A percentile compares a stretch with the other conserved stretches of the same genome.
Evolutionary conservation across 371 early-diverging fungal species (phyloP).

Genomic region (Mortierella sp.): DNA sequence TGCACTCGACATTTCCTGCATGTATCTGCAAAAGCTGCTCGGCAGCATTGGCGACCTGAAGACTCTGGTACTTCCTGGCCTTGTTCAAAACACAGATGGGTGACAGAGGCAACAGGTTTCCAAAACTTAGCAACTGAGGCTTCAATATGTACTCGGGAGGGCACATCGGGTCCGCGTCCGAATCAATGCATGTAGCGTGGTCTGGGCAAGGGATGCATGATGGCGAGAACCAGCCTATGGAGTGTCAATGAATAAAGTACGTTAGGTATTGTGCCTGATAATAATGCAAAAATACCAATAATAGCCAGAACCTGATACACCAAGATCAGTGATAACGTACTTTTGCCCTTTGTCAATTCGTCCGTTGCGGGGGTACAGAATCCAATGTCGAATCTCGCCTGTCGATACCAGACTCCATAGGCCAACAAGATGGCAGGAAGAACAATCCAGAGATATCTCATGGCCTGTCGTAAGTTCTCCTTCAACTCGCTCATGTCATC

Average conservation of each 20-base stretch:
- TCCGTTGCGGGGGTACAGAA: slow-evolving; percentile 29
- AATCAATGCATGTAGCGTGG: slow-evolving; percentile 35
- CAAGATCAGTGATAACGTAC: not conserved
- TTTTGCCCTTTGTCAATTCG: slow-evolving; percentile 2
- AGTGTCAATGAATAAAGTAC: not conserved
- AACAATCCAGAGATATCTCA: slow-evolving; percentile 15
- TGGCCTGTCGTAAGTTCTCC: slow-evolving; percentile 16
- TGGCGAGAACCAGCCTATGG: slow-evolving; percentile 42
- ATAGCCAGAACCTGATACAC: not conserved
- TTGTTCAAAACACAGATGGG: slow-evolving; percentile 47
- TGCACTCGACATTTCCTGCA: slow-evolving; percentile 51
- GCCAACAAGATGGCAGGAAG: slow-evolving; percentile 26
- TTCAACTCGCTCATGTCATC: slow-evolving; percentile 10
- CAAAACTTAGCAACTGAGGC: slow-evolving; percentile 50
- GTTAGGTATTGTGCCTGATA: not conserved
- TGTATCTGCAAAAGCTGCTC: slow-evolving; percentile 37
- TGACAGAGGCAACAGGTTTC: slow-evolving; percentile 39
- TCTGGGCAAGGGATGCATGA: slow-evolving; percentile 56
- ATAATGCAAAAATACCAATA: not conserved
- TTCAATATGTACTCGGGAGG: slow-evolving; percentile 45
- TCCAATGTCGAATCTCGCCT: slow-evolving; percentile 36
- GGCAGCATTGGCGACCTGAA: slow-evolving; percentile 48
- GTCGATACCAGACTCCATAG: slow-evolving; percentile 46
- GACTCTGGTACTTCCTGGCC: slow-evolving; percentile 46
- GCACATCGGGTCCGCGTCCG: slow-evolving; percentile 41